Evolutionary conservation across 2,329 filamentous ascomycete species (phyloP).

Genomic region (Colletotrichum ledebouriae): DNA sequence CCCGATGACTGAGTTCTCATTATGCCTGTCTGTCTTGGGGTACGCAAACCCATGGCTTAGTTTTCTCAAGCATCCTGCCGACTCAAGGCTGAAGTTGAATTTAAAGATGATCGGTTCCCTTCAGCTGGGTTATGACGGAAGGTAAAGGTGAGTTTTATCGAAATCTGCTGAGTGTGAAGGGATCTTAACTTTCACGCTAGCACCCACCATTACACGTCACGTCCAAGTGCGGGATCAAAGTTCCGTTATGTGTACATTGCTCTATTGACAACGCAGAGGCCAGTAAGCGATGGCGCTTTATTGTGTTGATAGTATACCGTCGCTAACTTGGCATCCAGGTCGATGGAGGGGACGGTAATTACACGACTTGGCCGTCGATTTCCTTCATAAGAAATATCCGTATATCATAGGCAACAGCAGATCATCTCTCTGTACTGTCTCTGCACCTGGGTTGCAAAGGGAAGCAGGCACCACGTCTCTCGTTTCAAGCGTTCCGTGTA

Average conservation of each 20-base stretch:
- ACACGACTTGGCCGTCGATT: neutral
- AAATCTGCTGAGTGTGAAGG: constrained; percentile 4
- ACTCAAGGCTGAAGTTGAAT: constrained; percentile 8
- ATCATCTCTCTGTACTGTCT: neutral
- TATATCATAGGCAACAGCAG: neutral
- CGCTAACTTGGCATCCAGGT: neutral
- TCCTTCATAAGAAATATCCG: neutral
- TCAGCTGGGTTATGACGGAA: constrained; percentile 1
- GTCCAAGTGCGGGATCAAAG: constrained; percentile 18
- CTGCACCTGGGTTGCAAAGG: neutral
- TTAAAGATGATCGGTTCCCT: constrained; percentile 27
- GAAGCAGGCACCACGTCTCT: constrained; percentile 13
- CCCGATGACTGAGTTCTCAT: constrained; percentile 12
- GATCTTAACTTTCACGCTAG: constrained; percentile 19
- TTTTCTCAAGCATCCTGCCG: neutral
- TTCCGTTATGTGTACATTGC: constrained; percentile 13
- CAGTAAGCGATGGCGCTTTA: constrained; percentile 15
- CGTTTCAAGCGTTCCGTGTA: constrained; percentile 35
- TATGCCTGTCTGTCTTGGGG: neutral
- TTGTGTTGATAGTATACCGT: neutral
- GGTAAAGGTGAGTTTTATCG: constrained; percentile 7
- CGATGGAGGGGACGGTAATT: constrained; percentile 19
- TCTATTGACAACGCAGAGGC: constrained; percentile 4
- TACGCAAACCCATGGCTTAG: constrained; percentile 1
- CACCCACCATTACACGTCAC: constrained; percentile 14